Percentiles rank a stretch among this genome's conserved stretches.
phyloP scores from a whole-genome alignment of 2,329 filamentous ascomycete genomes.

The Chrysoporthe austroafricana region DNA sequence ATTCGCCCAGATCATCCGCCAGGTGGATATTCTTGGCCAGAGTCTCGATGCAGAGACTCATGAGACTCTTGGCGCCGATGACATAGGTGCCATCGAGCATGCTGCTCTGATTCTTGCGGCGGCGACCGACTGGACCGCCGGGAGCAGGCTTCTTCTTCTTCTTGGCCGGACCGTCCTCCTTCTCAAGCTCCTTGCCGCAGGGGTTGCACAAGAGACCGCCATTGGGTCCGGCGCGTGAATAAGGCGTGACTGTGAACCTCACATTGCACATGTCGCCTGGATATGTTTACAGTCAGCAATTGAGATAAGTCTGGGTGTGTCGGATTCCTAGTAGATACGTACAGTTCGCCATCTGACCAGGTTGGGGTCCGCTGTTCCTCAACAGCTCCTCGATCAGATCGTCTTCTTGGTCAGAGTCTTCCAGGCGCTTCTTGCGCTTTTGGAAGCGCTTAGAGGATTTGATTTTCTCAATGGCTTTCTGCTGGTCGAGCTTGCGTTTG shows the following conservation, averaged over 20 bases:
- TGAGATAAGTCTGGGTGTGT: background rate
- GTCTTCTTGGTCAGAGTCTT: slow-evolving; percentile 51
- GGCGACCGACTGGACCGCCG: slow-evolving; percentile 58
- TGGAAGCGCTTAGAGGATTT: slow-evolving; percentile 64
- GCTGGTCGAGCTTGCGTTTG: slow-evolving; percentile 58
- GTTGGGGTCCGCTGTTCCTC: slow-evolving; percentile 58
- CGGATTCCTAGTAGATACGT: background rate
- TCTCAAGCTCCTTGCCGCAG: slow-evolving; percentile 75
- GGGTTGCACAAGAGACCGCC: slow-evolving; percentile 84
- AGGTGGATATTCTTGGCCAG: slow-evolving; percentile 65
- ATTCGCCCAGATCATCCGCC: slow-evolving; percentile 64
- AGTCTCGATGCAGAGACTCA: slow-evolving; percentile 66
- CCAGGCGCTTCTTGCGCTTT: slow-evolving; percentile 50
- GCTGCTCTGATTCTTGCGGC: slow-evolving; percentile 80
- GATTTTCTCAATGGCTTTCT: slow-evolving; percentile 62
- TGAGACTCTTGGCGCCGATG: slow-evolving; percentile 70
- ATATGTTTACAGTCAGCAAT: background rate
- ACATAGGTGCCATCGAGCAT: slow-evolving; percentile 75
- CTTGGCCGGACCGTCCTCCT: slow-evolving; percentile 63
- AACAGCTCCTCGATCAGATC: slow-evolving; percentile 55
- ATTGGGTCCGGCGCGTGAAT: slow-evolving; percentile 79
- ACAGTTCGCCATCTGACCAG: slow-evolving; percentile 88
- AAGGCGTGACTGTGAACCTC: slow-evolving; percentile 90
- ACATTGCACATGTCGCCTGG: slow-evolving; percentile 72
- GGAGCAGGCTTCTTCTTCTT: slow-evolving; percentile 60